Evolutionary conservation across 176 grass and related monocot species (phyloP), one percentile per base, ranked within the genome.

Genomic region (Lolium multiflorum): DNA sequence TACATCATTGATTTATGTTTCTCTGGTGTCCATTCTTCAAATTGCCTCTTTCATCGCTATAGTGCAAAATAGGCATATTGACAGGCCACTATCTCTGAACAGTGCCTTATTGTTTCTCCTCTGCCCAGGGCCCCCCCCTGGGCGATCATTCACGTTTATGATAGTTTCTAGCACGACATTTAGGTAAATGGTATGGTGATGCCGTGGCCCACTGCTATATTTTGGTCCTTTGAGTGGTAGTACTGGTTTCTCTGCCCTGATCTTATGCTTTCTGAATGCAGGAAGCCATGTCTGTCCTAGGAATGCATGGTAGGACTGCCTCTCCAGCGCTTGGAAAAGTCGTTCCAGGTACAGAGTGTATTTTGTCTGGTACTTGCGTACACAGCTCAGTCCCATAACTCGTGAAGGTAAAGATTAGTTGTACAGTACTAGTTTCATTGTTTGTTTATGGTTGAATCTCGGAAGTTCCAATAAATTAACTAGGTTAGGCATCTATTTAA

Each of bases 341-440:
- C 51, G 62, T 76, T 63, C 44, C 21, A 74, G 71, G 43, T 51
- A 50, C 71, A 74, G 71, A 51, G 46, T 17, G 28, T 84, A 11
- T 43, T 55, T 64, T 50, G 38, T 62, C 41, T 43, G 41, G 41
- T 43, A 43, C 41, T 43, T 43, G 31, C 3, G 31, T 35, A 35
- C 3, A 35, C 31, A 35, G 31, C 31, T 35, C 31, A 35, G 31
- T 35, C 31, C 3, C 31, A 35, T 35, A 3, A 3, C 31, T 35
- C 31, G 31, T 62, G 44, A 2, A 11, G 62, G 57, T 50, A 13
- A 24, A 63, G 9, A 63, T 12, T 25, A 12, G 18, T 35, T 35
- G 31, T 35, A 35, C n/a, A 0, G 37, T 48, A 15, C 9, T 17
- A 21, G 11, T 44, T 62, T 75, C n/a, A 17, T 24, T 41, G 67